Evolutionary conservation across 2,329 filamentous ascomycete genomes (phyloP).

Genomic region (Aspergillus uvarum): DNA sequence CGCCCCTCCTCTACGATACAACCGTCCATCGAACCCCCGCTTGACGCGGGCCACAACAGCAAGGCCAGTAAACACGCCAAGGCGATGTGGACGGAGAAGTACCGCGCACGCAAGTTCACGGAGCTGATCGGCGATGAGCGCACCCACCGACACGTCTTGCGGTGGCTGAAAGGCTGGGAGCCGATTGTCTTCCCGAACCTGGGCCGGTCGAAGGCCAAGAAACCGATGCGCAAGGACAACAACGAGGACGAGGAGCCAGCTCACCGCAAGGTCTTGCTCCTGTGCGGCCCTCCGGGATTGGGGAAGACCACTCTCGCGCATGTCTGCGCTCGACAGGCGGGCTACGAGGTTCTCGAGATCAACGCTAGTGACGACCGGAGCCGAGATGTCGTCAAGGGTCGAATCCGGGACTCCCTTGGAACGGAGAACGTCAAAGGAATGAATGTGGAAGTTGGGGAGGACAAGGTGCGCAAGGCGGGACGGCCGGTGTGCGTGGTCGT

Average conservation of each 20-base stretch:
- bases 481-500: conserved; percentile 91
- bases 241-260: conserved; percentile 65
- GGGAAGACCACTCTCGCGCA: conserved; percentile 96
- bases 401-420: conserved; percentile 86
- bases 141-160: conserved; percentile 83
- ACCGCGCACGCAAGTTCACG: conserved; percentile 85
- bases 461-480: conserved; percentile 66
- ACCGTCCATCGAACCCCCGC: conserved; percentile 34
- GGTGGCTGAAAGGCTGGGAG: conserved; percentile 96
- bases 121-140: conserved; percentile 93
- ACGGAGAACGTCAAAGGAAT: conserved; percentile 86
- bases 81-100: conserved; percentile 91
- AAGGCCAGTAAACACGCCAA: conserved; percentile 33
- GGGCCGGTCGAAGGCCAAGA: conserved; percentile 59
- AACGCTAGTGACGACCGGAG: conserved; percentile 97
- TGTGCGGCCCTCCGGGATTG: conserved; percentile 88
- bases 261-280: conserved; percentile 82
- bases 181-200: conserved; percentile 82
- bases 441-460: conserved; percentile 47
- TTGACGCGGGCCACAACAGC: conserved; percentile 18
- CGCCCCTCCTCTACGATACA: conserved; percentile 24
- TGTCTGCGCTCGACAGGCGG: conserved; percentile 91
- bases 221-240: conserved; percentile 33
- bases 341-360: conserved; percentile 95
- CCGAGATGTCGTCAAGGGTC: conserved; percentile 81